A percentile compares a stretch with the other conserved stretches of the same genome.
phyloP scores from a whole-genome alignment of 345 rosid genomes.

The Clarkia xantiana region DNA sequence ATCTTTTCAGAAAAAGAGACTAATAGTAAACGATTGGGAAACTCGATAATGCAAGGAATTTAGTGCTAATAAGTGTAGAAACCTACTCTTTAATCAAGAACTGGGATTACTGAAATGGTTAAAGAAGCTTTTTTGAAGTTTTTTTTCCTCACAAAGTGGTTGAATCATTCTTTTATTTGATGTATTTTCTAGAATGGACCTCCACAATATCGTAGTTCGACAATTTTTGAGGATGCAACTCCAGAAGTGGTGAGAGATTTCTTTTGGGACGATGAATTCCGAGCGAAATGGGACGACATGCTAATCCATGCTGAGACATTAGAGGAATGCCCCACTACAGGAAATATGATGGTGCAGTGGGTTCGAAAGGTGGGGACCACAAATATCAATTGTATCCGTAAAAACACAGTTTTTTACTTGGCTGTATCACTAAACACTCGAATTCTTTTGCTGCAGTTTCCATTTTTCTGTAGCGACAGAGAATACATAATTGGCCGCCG shows the following conservation, averaged over 20 bases:
- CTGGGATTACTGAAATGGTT: too few species aligned
- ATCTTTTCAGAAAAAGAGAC: conserved; percentile 3
- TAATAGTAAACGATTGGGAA: too few species aligned
- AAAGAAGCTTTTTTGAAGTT: background rate
- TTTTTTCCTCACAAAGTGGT: background rate
- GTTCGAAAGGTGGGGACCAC: conserved; percentile 59
- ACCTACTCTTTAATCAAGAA: too few species aligned
- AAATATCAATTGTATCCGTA: background rate
- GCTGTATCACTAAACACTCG: conserved; percentile 3
- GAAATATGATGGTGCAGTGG: conserved; percentile 83
- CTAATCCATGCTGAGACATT: conserved; percentile 39
- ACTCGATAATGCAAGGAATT: too few species aligned
- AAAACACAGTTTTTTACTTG: conserved; percentile 1
- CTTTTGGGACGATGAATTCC: conserved; percentile 92
- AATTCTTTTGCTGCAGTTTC: conserved; percentile 43
- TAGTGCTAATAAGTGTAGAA: too few species aligned
- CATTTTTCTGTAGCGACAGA: conserved; percentile 95
- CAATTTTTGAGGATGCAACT: conserved; percentile 74
- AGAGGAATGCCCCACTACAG: conserved; percentile 60
- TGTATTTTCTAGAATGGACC: conserved; percentile 51
- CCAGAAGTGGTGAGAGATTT: conserved; percentile 88
- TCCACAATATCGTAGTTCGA: conserved; percentile 77
- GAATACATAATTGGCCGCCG: conserved; percentile 92
- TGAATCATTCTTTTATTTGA: conserved; percentile 1
- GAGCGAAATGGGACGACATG: conserved; percentile 87